Evolutionary conservation across 148 eudicot genomes (phyloP).

Genomic region (Cornus kousa): DNA sequence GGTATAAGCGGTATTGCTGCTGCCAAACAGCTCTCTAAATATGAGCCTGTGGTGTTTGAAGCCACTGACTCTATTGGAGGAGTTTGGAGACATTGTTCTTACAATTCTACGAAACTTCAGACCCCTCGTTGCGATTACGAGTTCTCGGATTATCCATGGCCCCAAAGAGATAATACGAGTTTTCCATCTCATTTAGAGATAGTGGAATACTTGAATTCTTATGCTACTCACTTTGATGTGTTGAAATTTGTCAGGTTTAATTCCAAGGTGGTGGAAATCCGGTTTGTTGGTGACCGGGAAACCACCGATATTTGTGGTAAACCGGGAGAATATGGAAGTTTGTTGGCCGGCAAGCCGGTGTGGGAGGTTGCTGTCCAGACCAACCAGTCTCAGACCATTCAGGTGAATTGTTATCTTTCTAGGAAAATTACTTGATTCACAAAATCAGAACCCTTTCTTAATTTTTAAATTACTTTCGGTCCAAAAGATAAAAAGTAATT

Average conservation of each 20-base stretch:
- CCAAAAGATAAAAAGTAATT: too few species aligned
- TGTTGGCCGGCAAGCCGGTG: slow-evolving; percentile 50
- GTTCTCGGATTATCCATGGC: slow-evolving; percentile 92
- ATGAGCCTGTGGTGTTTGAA: slow-evolving; percentile 76
- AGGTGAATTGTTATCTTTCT: neutral
- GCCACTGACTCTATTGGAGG: slow-evolving; percentile 83
- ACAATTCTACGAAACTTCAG: slow-evolving; percentile 66
- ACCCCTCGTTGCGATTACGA: slow-evolving; percentile 92
- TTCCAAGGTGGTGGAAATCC: slow-evolving; percentile 83
- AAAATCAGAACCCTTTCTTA: too few species aligned
- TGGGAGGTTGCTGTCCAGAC: slow-evolving; percentile 81
- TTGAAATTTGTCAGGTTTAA: slow-evolving; percentile 62
- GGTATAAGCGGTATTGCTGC: slow-evolving; percentile 95
- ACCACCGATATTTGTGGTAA: neutral
- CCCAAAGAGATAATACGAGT: slow-evolving; percentile 55
- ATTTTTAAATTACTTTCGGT: too few species aligned
- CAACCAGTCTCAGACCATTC: slow-evolving; percentile 24
- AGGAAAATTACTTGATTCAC: neutral
- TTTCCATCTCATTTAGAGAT: slow-evolving; percentile 70
- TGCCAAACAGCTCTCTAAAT: slow-evolving; percentile 68
- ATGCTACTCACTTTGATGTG: slow-evolving; percentile 71
- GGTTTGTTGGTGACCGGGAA: slow-evolving; percentile 37
- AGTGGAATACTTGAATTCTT: slow-evolving; percentile 62
- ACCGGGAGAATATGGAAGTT: slow-evolving; percentile 31
- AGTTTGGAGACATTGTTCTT: slow-evolving; percentile 84